Conservation (phyloP, 345 rosid species). For the Litchi chinensis region DNA sequence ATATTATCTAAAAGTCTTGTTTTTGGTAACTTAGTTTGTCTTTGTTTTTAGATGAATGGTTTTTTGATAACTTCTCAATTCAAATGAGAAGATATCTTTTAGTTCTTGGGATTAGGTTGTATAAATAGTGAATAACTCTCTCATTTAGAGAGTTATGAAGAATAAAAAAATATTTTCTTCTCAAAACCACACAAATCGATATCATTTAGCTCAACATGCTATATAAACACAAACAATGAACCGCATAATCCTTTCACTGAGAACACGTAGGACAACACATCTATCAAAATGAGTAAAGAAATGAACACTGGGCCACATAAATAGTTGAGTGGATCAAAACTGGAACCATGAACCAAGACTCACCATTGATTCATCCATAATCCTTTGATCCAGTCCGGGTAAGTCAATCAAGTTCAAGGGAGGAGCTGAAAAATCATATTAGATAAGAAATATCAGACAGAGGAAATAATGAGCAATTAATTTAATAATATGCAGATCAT, state of each 20-base stretch:
- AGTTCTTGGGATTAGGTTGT: too few relatives aligned
- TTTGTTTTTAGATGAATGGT: too few relatives aligned
- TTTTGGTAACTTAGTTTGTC: too few relatives aligned
- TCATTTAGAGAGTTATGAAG: too few relatives aligned
- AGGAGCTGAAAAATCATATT: constrained; percentile 61
- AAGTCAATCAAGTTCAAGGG: constrained; percentile 86
- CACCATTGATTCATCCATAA: constrained; percentile 89
- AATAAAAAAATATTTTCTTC: too few relatives aligned
- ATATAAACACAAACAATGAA: constrained; percentile 10
- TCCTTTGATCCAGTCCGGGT: constrained; percentile 94
- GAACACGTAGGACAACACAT: constrained; percentile 18
- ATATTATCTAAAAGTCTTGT: too few relatives aligned
- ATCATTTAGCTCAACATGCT: background rate
- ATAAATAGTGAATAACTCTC: too few relatives aligned
- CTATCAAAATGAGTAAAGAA: background rate
- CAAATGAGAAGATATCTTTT: too few relatives aligned
- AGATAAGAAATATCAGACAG: constrained; percentile 6
- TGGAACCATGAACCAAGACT: constrained; percentile 25
- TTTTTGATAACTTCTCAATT: too few relatives aligned
- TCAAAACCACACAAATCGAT: constrained; percentile 7
- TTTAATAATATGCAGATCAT: background rate
- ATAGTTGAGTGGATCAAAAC: constrained; percentile 10
- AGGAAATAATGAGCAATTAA: background rate
- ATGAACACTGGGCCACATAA: background rate
- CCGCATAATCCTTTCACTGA: constrained; percentile 3